These are phyloP conservation scores for Mycena vitilis DNA, from an alignment of 768 basidiomycete species.

Conservation along the genomic window DNA sequence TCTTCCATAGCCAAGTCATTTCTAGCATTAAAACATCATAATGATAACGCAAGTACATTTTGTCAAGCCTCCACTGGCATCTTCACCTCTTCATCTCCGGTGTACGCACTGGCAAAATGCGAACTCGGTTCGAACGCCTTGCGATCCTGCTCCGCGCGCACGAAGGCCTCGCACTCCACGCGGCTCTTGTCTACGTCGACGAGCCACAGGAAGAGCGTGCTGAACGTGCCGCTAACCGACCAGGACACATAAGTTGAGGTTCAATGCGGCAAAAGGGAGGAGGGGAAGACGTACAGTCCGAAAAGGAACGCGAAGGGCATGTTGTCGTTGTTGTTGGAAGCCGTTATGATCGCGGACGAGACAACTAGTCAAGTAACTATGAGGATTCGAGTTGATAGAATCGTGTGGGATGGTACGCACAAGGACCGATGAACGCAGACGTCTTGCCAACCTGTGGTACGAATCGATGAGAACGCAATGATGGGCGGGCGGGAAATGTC, in stretches of 20 bases:
- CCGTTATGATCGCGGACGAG: constrained; percentile 79
- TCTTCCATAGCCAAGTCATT: too few relatives aligned
- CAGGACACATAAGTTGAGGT: not conserved
- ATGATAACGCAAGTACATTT: too few relatives aligned
- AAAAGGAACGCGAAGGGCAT: constrained; percentile 84
- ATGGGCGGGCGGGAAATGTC: not conserved
- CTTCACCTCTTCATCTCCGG: constrained; percentile 35
- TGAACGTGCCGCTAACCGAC: constrained; percentile 58
- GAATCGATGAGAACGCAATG: not conserved
- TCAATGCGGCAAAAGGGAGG: not conserved
- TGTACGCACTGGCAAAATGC: constrained; percentile 39
- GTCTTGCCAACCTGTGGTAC: constrained; percentile 71
- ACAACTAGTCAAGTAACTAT: constrained; percentile 50
- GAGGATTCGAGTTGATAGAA: not conserved
- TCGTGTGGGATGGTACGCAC: not conserved
- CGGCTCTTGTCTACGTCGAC: constrained; percentile 75
- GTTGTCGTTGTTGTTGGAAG: constrained; percentile 74
- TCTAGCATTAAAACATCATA: too few relatives aligned
- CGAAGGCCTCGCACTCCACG: constrained; percentile 70
- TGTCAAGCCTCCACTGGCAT: constrained; percentile 12
- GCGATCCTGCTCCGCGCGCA: constrained; percentile 62
- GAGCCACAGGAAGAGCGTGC: constrained; percentile 69
- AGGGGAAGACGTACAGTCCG: constrained; percentile 60
- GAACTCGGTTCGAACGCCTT: constrained; percentile 45
- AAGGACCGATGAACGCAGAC: constrained; percentile 80